These are phyloP conservation scores for Barnettozyma pratensis DNA, from an alignment of 805 yeast genomes.

Conservation along the genomic window DNA sequence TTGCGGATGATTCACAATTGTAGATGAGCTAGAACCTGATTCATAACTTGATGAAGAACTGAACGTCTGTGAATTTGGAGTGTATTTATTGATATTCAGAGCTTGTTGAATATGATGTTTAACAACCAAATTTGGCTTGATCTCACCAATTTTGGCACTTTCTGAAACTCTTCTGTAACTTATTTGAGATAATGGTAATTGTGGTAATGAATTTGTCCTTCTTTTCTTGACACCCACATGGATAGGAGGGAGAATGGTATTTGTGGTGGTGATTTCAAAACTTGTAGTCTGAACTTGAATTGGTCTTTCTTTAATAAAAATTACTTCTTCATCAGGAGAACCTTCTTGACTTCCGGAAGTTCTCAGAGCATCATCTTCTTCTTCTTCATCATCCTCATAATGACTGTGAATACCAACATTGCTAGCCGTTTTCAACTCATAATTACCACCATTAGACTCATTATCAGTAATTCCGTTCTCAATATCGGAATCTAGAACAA, in stretches of 20 bases:
- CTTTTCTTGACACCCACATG: constrained; percentile 35
- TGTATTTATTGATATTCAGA: not conserved
- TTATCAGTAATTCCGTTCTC: not conserved
- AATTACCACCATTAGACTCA: constrained; percentile 5
- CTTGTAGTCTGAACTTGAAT: not conserved
- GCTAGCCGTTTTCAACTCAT: constrained; percentile 5
- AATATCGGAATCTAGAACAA: constrained; percentile 38
- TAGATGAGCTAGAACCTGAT: constrained; percentile 8
- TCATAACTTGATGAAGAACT: constrained; percentile 8
- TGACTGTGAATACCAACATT: not conserved
- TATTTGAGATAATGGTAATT: constrained; percentile 43
- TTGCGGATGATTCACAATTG: not conserved
- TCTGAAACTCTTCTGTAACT: constrained; percentile 34
- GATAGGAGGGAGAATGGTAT: constrained; percentile 8
- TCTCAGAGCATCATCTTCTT: constrained; percentile 1
- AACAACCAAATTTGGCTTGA: constrained; percentile 30
- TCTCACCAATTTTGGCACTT: constrained; percentile 35
- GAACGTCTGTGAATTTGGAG: constrained; percentile 1
- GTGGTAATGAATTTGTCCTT: constrained; percentile 51
- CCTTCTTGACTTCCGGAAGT: constrained; percentile 3
- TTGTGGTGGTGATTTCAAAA: not conserved
- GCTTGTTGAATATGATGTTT: constrained; percentile 7
- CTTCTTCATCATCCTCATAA: constrained; percentile 8
- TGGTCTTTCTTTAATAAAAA: constrained; percentile 4
- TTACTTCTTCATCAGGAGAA: constrained; percentile 12